These are phyloP conservation scores for Chionographis japonica DNA, from an alignment of 106 monocot genomes.

Conservation along the genomic window DNA sequence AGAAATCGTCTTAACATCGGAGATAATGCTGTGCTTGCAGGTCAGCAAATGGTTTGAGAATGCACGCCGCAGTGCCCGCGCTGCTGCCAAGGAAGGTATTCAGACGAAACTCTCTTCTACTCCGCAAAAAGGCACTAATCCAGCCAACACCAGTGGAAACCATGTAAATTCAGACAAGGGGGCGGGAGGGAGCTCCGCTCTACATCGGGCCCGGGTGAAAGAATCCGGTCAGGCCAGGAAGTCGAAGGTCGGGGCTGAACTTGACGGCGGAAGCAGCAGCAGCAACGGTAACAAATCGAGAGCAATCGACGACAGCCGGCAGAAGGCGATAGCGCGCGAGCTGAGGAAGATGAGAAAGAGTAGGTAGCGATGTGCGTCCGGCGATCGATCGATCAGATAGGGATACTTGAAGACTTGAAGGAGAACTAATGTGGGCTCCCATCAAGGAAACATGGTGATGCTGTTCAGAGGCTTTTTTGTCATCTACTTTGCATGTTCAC, in stretches of 20 bases:
- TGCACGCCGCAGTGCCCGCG: conserved; percentile 23
- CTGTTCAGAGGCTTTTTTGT: too few relatives aligned
- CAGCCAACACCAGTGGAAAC: not conserved
- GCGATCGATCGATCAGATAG: too few relatives aligned
- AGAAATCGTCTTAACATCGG: too few relatives aligned
- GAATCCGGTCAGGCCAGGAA: not conserved
- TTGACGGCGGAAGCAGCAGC: not conserved
- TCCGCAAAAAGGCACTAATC: not conserved
- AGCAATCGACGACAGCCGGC: conserved; percentile 10
- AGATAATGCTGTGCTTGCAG: conserved; percentile 12
- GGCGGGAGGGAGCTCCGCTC: not conserved
- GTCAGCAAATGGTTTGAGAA: conserved; percentile 58
- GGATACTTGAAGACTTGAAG: too few relatives aligned
- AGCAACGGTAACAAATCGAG: not conserved
- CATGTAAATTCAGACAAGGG: not conserved
- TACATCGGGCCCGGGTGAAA: not conserved
- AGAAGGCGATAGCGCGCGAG: conserved; percentile 40
- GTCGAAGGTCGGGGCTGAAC: not conserved
- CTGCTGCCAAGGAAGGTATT: not conserved
- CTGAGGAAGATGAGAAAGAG: conserved; percentile 28
- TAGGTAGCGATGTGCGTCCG: conserved; percentile 4
- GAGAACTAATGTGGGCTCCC: too few relatives aligned
- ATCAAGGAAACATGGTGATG: too few relatives aligned
- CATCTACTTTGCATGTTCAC: too few relatives aligned
- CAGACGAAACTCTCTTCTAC: not conserved